phyloP scores from a whole-genome alignment of 495 filamentous ascomycete genomes.

The Penicillium atrosanguineum region DNA sequence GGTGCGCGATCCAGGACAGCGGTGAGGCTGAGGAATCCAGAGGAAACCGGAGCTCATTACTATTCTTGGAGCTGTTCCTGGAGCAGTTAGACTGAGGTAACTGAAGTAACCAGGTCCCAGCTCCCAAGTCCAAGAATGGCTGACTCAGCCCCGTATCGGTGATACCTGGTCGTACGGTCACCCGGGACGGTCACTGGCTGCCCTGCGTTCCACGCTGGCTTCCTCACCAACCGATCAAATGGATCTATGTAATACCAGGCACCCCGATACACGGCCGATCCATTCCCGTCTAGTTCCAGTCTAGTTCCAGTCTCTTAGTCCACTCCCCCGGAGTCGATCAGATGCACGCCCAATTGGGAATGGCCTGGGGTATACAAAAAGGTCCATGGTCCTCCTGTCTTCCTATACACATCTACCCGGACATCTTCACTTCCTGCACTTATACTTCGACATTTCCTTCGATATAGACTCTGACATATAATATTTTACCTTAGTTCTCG shows the following conservation, averaged over 20 bases:
- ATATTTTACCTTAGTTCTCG: slow-evolving; percentile 19
- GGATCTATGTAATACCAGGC: slow-evolving; percentile 20
- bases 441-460: neutral
- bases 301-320: too few species aligned
- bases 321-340: slow-evolving; percentile 25
- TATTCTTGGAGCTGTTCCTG: slow-evolving; percentile 7
- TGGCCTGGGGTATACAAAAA: slow-evolving; percentile 30
- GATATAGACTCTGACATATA: slow-evolving; percentile 4
- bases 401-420: slow-evolving; percentile 2
- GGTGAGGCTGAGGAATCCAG: slow-evolving; percentile 23
- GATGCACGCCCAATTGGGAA: slow-evolving; percentile 27
- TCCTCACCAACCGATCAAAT: slow-evolving; percentile 16
- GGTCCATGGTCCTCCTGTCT: slow-evolving; percentile 6
- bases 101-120: neutral
- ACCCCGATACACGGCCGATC: slow-evolving; percentile 19
- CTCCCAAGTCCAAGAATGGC: slow-evolving; percentile 11
- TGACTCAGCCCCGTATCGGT: slow-evolving; percentile 16
- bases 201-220: slow-evolving; percentile 20
- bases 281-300: neutral
- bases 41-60: slow-evolving; percentile 3
- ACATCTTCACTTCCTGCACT: slow-evolving; percentile 4
- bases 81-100: neutral
- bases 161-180: neutral
- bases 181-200: slow-evolving; percentile 19
- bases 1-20: slow-evolving; percentile 3